These are phyloP conservation scores for Moniliella sp. DNA, from an alignment of 1,284 basidiomycete genomes.

Conservation along the genomic window DNA sequence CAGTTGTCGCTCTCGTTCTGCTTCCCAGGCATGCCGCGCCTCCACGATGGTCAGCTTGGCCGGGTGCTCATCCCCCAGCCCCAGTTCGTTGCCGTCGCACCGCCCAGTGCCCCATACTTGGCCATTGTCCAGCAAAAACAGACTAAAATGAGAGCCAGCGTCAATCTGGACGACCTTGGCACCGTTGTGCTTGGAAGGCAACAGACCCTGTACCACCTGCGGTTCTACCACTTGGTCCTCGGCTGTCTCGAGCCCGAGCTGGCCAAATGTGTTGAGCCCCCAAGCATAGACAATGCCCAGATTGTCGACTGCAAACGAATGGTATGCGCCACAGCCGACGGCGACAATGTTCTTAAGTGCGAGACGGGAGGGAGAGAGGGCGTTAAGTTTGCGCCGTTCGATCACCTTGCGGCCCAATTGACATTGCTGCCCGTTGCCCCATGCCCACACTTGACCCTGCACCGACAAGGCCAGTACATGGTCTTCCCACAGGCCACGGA, in stretches of 20 bases:
- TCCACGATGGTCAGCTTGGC: slow-evolving; percentile 38
- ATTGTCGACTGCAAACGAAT: slow-evolving; percentile 70
- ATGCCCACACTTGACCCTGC: slow-evolving; percentile 54
- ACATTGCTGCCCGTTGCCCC: slow-evolving; percentile 65
- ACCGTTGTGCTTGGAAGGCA: slow-evolving; percentile 15
- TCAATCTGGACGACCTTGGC: slow-evolving; percentile 40
- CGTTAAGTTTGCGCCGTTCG: slow-evolving; percentile 52
- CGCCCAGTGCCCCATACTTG: slow-evolving; percentile 67
- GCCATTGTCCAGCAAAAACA: slow-evolving; percentile 64
- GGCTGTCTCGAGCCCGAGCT: slow-evolving; percentile 43
- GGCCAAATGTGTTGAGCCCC: slow-evolving; percentile 63
- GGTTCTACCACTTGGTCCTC: slow-evolving; percentile 47
- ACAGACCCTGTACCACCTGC: slow-evolving; percentile 46
- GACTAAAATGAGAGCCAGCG: slow-evolving; percentile 63
- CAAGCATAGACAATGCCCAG: slow-evolving; percentile 65
- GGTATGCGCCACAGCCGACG: slow-evolving; percentile 59
- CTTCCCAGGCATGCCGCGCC: slow-evolving; percentile 27
- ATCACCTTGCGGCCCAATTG: slow-evolving; percentile 49
- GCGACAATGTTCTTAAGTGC: slow-evolving; percentile 45
- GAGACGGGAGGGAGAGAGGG: slow-evolving; percentile 58
- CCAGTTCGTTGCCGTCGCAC: slow-evolving; percentile 55
- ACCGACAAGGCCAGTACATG: slow-evolving; percentile 68
- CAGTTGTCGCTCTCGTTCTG: slow-evolving; percentile 3
- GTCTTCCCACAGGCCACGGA: slow-evolving; percentile 61
- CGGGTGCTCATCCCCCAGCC: slow-evolving; percentile 45